phyloP scores from a whole-genome alignment of 768 basidiomycete genomes.

The Phlegmacium glaucopus region DNA sequence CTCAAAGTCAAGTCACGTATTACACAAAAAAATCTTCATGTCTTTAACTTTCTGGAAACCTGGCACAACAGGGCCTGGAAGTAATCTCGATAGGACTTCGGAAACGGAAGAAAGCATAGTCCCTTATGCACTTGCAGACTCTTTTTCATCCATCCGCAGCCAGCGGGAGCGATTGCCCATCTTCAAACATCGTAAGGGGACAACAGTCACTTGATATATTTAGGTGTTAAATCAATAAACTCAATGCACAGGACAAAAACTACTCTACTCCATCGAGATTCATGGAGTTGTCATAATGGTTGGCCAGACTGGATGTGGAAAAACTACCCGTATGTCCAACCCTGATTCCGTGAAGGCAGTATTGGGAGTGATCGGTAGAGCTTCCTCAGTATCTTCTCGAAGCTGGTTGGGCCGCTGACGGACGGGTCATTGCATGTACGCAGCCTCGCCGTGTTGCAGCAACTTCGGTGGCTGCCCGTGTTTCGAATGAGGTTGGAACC shows the following conservation, averaged over 20 bases:
- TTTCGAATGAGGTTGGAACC: conserved; percentile 89
- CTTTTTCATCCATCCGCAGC: conserved; percentile 60
- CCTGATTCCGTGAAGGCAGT: conserved; percentile 2
- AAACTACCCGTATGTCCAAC: conserved; percentile 82
- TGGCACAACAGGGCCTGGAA: conserved; percentile 80
- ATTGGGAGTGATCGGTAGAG: conserved; percentile 47
- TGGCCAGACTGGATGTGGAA: conserved; percentile 95
- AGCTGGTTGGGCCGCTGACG: conserved; percentile 86
- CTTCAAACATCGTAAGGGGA: conserved; percentile 68
- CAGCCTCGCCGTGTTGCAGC: conserved; percentile 93
- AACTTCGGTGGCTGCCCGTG: conserved; percentile 88
- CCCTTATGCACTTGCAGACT: conserved; percentile 55
- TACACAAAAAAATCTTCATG: conserved; percentile 27
- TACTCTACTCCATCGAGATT: conserved; percentile 82
- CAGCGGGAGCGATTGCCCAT: conserved; percentile 88
- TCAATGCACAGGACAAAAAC: conserved; percentile 55
- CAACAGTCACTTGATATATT: conserved; percentile 19
- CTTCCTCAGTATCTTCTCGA: conserved; percentile 94
- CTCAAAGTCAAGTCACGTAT: too few species aligned
- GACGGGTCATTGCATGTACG: conserved; percentile 87
- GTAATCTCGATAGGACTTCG: conserved; percentile 79
- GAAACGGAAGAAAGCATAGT: conserved; percentile 73
- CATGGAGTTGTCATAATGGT: conserved; percentile 85
- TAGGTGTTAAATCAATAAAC: neutral
- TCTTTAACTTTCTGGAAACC: conserved; percentile 87